Base-by-base conservation (phyloP, 768 basidiomycete genomes). In the Boletus rex-veris region DNA sequence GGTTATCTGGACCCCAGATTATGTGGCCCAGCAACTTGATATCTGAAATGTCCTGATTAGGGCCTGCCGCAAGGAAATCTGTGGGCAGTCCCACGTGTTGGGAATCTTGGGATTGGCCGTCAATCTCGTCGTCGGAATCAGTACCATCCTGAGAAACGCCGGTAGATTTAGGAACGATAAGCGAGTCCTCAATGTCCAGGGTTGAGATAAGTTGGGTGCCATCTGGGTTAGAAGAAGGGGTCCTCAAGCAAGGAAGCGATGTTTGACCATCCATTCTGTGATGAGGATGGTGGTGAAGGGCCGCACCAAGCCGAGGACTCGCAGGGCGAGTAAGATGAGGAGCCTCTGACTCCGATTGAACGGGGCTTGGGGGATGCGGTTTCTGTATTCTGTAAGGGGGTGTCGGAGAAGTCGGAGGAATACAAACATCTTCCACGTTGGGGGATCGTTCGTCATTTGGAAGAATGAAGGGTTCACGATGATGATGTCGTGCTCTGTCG, bases 1-100 rank as follows among this genome's bases (percentile, higher is more conserved):
- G 63, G 51, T 86, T 82, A 19, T 78, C 64, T 2, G 90, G 77
- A 59, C 89, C 84, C 54, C 88, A 75, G 58, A 41, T 35, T 15
- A 82, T 80, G 12, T 82, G 65, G 16, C 39, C 39, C 9, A 51
- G n/a, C 7, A 28, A 28, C 15, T 37, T 42, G 31, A 31, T n/a
- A 33, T 55, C 14, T 31, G 47, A 30, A 45, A 18, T 26, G 9
- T 7, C 26, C 21, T 38, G 35, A 47, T 38, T 11, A 28, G 42
- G 30, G n/a, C 4, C 21, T 14, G 40, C 31, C 3, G 19, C 21
- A 28, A 38, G 39, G 41, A 41, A 50, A 33, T 42, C 35, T 33
- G 47, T 79, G 82, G 57, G 14, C 28, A 50, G 46, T 15, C 5
- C 10, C 6, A 50, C 11, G 38, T 48, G 24, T 56, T 47, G 39